These are phyloP conservation scores for Chaetoscypha palmicola DNA, from an alignment of 2,329 filamentous ascomycete species.

Conservation along the genomic window DNA sequence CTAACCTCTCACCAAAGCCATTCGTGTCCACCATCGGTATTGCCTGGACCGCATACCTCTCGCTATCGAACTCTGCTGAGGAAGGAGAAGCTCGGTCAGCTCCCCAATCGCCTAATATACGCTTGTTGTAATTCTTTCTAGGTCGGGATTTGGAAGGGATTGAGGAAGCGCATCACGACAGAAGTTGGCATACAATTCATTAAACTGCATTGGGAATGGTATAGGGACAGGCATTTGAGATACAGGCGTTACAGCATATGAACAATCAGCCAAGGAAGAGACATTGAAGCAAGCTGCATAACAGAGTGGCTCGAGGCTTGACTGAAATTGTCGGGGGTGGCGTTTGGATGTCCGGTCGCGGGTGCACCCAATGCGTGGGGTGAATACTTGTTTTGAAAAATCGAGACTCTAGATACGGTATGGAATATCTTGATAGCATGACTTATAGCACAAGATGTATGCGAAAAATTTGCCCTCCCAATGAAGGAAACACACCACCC, in stretches of 20 bases:
- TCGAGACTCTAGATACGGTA: no score
- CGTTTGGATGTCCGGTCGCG: conserved; percentile 20
- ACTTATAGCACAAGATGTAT: no score
- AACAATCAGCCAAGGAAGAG: no score
- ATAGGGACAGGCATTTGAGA: neutral
- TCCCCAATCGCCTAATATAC: conserved; percentile 30
- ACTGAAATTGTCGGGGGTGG: neutral
- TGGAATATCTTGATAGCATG: no score
- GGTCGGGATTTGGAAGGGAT: conserved; percentile 10
- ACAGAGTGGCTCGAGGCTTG: no score
- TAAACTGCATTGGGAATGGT: neutral
- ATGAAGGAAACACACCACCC: no score
- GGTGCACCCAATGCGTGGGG: no score
- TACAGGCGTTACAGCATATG: neutral
- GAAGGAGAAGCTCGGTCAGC: conserved; percentile 30
- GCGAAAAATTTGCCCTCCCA: no score
- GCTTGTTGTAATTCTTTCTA: conserved; percentile 26
- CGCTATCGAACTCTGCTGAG: conserved; percentile 80
- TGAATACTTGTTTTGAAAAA: no score
- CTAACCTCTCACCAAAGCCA: conserved; percentile 49
- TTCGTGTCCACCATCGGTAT: conserved; percentile 96
- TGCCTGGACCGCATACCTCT: conserved; percentile 95
- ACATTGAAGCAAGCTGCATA: no score
- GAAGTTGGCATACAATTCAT: neutral
- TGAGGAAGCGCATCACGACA: neutral